phyloP scores from a whole-genome alignment of 371 early-diverging fungal genomes.

The Haplosporangium sp. region DNA sequence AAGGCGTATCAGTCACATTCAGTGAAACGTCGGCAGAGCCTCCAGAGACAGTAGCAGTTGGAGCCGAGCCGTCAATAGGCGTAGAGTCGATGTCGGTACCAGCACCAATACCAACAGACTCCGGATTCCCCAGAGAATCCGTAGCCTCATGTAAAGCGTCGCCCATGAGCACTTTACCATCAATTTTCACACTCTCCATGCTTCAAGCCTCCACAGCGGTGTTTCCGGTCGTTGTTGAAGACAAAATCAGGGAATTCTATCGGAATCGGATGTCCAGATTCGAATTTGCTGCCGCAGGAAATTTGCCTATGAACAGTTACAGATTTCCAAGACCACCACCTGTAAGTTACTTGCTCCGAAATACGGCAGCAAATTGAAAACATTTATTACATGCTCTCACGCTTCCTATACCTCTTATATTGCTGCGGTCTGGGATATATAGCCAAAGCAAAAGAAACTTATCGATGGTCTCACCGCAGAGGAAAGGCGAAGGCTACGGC shows the following conservation, averaged over 20 bases:
- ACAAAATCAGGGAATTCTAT: slow-evolving; percentile 6
- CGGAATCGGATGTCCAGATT: slow-evolving; percentile 9
- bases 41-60: not conserved
- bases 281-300: slow-evolving; percentile 18
- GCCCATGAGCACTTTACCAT: slow-evolving; percentile 4
- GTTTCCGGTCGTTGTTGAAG: slow-evolving; percentile 13
- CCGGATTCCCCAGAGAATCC: not conserved
- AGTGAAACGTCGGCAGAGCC: not conserved
- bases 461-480: no score
- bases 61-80: not conserved
- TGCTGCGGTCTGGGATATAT: no score
- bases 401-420: not conserved
- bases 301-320: slow-evolving; percentile 13
- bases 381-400: not conserved
- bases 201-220: slow-evolving; percentile 20
- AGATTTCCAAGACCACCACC: slow-evolving; percentile 6
- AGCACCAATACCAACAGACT: not conserved
- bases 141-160: not conserved
- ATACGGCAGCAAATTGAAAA: not conserved
- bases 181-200: slow-evolving; percentile 27
- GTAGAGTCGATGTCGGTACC: not conserved
- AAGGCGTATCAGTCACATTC: not conserved
- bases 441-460: no score
- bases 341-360: slow-evolving; percentile 2
- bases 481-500: no score